phyloP scores from a whole-genome alignment of 306 rosid genomes.

The Casuarina cunninghamiana region DNA sequence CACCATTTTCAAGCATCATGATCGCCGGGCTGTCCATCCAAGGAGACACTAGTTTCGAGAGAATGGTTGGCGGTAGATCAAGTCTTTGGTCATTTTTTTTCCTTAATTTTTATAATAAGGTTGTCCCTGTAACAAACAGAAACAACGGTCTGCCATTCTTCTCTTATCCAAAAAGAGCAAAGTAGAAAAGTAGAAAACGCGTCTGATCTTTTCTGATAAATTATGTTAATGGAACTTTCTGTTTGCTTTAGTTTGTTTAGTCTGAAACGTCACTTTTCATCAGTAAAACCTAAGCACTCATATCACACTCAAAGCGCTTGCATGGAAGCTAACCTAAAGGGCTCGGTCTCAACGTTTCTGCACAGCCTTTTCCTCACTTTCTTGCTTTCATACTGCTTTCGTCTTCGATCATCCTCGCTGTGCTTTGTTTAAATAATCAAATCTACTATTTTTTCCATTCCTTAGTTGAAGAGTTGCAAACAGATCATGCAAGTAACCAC shows the following conservation, averaged over 20 bases:
- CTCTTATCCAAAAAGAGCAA: too few relatives aligned
- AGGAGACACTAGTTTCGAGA: too few relatives aligned
- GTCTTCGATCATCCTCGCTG: neutral
- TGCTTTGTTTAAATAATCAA: neutral
- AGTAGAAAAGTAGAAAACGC: too few relatives aligned
- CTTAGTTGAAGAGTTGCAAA: neutral
- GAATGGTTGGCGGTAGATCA: too few relatives aligned
- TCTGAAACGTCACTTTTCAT: neutral
- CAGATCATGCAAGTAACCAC: neutral
- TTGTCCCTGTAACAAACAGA: too few relatives aligned
- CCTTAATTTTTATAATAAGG: too few relatives aligned
- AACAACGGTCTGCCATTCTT: too few relatives aligned
- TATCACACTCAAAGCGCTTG: neutral
- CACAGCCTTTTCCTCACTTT: neutral
- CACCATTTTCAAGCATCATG: neutral
- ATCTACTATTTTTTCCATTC: neutral
- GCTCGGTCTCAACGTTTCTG: too few relatives aligned
- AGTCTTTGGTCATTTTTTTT: too few relatives aligned
- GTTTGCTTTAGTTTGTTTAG: neutral
- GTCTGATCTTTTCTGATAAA: neutral
- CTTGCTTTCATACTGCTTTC: neutral
- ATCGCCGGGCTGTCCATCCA: too few relatives aligned
- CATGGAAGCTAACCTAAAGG: neutral
- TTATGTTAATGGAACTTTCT: neutral
- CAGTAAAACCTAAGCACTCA: neutral